Evolutionary conservation across 495 filamentous ascomycete genomes (phyloP), one percentile per base, ranked within the genome.

Genomic region (Neurospora pannonica): DNA sequence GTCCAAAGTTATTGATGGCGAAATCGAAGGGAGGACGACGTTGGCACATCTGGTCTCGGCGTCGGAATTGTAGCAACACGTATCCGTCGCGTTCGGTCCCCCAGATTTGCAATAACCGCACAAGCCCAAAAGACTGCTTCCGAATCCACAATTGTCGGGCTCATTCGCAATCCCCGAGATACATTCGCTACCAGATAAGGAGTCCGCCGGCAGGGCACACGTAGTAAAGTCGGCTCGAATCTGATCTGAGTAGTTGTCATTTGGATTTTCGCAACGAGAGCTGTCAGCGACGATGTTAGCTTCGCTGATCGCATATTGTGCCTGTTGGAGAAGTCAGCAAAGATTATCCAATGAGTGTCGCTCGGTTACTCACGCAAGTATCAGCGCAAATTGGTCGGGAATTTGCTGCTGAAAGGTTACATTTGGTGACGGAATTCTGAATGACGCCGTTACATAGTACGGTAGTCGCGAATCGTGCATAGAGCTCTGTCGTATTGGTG

Each of bases 361-460:
- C 19, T 11, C 15, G 6, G 72, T 78, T 40, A 86, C 92, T 81
- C 84, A 96, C 94, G 83, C 97, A 99, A 78, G 94, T 88, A 70
- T 95, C 91, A 38, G 95, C 95, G 84, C 97, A 99, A 38, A 98
- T 86, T 5, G 97, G 96, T 62, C 86, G 83, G 6, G 92, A 90
- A 38, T 92, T 82, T 69, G 85, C 81, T 7, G 83, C 79, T 2
- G 91, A 88, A 40, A 97, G 84, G 19, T 84, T 80, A 82, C 97
- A 98, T 42, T 86, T 81, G n/a, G 79, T 74, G 76, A 91, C 90
- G 34, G 97, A 99, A 79, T 94, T 94, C 82, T 98, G 97, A 72
- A 99, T 89, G 81, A 99, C 92, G 74, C 92, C 89, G 87, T 95
- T 98, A 88, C 97, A 99, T 76, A 99, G 88, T 80, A 94, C 90